Percentiles rank a stretch among this genome's conserved stretches.
phyloP scores from a whole-genome alignment of 2,329 filamentous ascomycete genomes.

The Trichoderma koningii region DNA sequence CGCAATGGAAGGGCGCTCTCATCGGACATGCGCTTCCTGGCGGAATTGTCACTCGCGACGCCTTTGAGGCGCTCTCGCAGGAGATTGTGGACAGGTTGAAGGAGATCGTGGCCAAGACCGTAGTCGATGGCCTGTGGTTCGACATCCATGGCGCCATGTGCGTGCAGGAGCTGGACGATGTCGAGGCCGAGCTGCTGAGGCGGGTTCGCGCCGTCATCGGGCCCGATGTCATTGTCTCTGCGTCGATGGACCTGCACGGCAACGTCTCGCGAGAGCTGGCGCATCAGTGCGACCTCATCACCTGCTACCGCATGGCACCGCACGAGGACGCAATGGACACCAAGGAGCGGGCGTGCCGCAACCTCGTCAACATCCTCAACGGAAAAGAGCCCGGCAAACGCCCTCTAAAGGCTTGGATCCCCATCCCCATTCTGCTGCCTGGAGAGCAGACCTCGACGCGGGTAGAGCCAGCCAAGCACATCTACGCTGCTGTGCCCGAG shows the following conservation, averaged over 20 bases:
- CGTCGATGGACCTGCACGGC: conserved; percentile 59
- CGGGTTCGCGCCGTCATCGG: conserved; percentile 51
- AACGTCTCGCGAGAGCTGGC: conserved; percentile 54
- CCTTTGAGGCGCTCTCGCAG: conserved; percentile 48
- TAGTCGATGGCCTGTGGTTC: conserved; percentile 54
- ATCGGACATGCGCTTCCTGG: conserved; percentile 56
- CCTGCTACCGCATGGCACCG: conserved; percentile 56
- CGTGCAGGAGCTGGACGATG: conserved; percentile 52
- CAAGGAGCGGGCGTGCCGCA: conserved; percentile 53
- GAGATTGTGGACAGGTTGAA: conserved; percentile 47
- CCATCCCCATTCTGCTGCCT: conserved; percentile 53
- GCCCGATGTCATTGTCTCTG: conserved; percentile 50
- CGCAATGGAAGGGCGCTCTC: conserved; percentile 53
- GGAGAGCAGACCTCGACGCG: conserved; percentile 59
- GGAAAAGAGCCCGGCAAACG: conserved; percentile 34
- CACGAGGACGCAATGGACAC: conserved; percentile 55
- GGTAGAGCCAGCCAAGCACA: conserved; percentile 52
- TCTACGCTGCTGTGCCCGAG: conserved; percentile 51
- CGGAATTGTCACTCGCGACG: conserved; percentile 48
- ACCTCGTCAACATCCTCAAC: conserved; percentile 47
- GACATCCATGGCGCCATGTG: conserved; percentile 61
- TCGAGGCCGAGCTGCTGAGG: conserved; percentile 50
- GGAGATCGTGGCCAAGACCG: conserved; percentile 38
- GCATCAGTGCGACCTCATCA: conserved; percentile 54
- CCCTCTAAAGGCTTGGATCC: conserved; percentile 55